phyloP scores from a whole-genome alignment of 192 early-diverging fungal genomes.

The Linnemannia elongata region DNA sequence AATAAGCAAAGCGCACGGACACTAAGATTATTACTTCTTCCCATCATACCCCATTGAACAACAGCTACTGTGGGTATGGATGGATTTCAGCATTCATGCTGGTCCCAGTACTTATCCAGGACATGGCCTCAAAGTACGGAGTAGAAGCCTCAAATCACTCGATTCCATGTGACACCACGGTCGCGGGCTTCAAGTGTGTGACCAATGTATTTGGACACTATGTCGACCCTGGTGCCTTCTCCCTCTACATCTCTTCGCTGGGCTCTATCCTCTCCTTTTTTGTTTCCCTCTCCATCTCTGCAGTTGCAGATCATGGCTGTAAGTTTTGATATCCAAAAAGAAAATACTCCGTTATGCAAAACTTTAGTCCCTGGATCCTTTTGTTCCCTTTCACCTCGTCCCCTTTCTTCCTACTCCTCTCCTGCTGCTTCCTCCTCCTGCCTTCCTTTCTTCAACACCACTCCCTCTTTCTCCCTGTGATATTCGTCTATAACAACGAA shows the following conservation, averaged over 20 bases:
- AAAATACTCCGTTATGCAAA: background rate
- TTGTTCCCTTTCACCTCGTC: background rate
- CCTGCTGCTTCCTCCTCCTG: background rate
- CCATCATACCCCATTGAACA: background rate
- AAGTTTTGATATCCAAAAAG: constrained; percentile 1
- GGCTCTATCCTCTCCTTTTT: constrained; percentile 52
- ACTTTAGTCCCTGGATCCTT: background rate
- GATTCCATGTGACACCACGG: constrained; percentile 24
- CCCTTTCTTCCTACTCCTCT: background rate
- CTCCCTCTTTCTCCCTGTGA: no score
- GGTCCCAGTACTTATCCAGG: constrained; percentile 37
- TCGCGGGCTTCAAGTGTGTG: constrained; percentile 33
- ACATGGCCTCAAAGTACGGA: constrained; percentile 31
- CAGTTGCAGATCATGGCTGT: constrained; percentile 59
- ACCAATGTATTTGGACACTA: constrained; percentile 27
- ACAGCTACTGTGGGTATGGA: constrained; percentile 36
- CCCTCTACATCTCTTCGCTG: constrained; percentile 56
- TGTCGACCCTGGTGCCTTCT: constrained; percentile 36
- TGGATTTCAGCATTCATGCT: constrained; percentile 16
- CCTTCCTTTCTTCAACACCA: no score
- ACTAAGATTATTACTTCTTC: background rate
- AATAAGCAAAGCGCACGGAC: background rate
- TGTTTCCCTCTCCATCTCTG: constrained; percentile 48
- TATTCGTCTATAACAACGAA: background rate
- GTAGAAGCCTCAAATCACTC: constrained; percentile 17